These are phyloP conservation scores for Diophrys appendiculata DNA, from an alignment of 73 alveolate genomes.

Conservation along the genomic window DNA sequence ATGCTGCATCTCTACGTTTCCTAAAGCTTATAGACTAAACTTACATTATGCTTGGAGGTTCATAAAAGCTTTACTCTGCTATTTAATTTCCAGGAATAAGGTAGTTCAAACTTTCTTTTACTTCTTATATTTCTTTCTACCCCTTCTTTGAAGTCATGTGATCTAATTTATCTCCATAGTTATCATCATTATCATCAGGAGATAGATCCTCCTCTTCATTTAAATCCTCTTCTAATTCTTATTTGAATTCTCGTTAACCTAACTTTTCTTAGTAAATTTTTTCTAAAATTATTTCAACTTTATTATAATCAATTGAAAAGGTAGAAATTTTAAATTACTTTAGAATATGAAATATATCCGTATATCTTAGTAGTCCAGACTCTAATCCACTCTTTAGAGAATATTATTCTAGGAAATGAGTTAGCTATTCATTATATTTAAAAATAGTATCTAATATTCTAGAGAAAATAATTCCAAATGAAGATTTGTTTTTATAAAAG, in stretches of 20 bases:
- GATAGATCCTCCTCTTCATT: no score
- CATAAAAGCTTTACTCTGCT: no score
- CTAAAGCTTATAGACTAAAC: no score
- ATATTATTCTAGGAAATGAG: neutral
- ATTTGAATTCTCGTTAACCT: neutral
- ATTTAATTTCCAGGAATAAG: no score
- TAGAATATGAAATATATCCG: neutral
- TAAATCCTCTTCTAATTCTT: neutral
- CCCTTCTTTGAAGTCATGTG: no score
- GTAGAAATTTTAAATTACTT: neutral
- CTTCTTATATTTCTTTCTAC: no score
- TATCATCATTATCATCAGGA: no score
- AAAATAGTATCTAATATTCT: neutral
- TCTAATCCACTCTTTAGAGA: neutral
- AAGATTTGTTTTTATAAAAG: neutral
- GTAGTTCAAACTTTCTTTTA: no score
- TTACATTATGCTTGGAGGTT: no score
- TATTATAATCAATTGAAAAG: neutral
- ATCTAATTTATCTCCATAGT: no score
- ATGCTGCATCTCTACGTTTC: no score
- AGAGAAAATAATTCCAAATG: neutral
- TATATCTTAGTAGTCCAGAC: neutral
- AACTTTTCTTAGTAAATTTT: neutral
- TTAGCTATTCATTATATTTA: neutral
- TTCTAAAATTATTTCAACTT: neutral